Percentiles rank a stretch among this genome's conserved stretches.
Conservation (phyloP, 1,139 yeast genomes). For the Kodamaea derodonti region DNA sequence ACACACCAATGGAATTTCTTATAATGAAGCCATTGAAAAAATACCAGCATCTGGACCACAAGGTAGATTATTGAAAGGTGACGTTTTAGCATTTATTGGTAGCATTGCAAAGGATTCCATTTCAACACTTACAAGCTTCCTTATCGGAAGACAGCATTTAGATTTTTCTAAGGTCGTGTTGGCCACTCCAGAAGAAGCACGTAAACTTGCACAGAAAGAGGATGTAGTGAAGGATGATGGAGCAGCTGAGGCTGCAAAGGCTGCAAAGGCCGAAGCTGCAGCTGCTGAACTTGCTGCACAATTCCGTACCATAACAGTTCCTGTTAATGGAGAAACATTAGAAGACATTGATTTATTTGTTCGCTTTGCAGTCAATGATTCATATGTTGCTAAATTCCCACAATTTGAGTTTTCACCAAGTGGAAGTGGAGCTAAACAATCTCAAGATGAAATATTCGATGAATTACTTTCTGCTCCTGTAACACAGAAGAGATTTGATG, state of each 20-base stretch:
- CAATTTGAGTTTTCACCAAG: conserved; percentile 45
- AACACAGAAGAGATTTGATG: conserved; percentile 54
- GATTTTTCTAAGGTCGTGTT: conserved; percentile 72
- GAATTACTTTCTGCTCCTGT: conserved; percentile 58
- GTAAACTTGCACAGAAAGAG: conserved; percentile 16
- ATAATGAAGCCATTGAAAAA: conserved; percentile 63
- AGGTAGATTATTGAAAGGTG: conserved; percentile 87
- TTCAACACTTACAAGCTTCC: conserved; percentile 48
- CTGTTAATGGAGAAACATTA: conserved; percentile 5
- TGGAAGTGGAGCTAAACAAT: conserved; percentile 14
- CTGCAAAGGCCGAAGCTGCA: conserved; percentile 14
- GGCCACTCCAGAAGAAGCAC: conserved; percentile 31
- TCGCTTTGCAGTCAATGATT: conserved; percentile 28
- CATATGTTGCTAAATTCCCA: conserved; percentile 43
- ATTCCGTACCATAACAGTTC: conserved; percentile 2
- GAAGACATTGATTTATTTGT: conserved; percentile 23
- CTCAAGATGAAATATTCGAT: conserved; percentile 60
- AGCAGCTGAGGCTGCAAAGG: conserved; percentile 17
- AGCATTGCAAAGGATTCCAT: conserved; percentile 56
- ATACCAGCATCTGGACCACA: conserved; percentile 86
- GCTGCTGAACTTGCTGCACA: conserved; percentile 1
- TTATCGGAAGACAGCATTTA: conserved; percentile 59
- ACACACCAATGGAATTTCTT: conserved; percentile 56
- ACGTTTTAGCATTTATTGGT: conserved; percentile 81
- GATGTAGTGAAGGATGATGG: conserved; percentile 7